Conservation (phyloP, 2,329 filamentous ascomycete species). For the Trichoderma sp. region DNA sequence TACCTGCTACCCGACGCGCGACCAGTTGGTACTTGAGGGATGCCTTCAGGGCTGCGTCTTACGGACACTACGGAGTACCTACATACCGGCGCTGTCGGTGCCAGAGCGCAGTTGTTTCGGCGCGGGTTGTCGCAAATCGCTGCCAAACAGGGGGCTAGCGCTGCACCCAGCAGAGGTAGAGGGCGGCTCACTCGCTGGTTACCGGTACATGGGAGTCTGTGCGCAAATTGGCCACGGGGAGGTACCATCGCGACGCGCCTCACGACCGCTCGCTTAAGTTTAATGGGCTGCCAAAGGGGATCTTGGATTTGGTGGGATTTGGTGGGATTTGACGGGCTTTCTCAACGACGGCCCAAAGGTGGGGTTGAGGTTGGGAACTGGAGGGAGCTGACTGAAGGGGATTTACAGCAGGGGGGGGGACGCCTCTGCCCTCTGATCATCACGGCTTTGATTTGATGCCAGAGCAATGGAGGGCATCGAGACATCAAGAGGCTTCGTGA, state of each 20-base stretch:
- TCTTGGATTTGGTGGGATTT: background rate
- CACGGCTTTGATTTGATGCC: background rate
- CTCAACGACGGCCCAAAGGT: background rate
- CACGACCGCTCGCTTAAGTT: background rate
- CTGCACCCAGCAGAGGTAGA: background rate
- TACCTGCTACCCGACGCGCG: background rate
- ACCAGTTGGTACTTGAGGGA: background rate
- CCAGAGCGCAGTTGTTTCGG: background rate
- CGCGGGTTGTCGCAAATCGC: background rate
- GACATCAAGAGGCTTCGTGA: background rate
- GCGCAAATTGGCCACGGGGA: background rate
- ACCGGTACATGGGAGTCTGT: background rate
- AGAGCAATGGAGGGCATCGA: background rate
- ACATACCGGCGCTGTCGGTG: background rate
- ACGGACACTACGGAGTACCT: background rate
- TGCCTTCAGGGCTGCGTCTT: too few relatives aligned
- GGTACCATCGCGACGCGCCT: constrained; percentile 5
- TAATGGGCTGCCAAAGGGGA: background rate
- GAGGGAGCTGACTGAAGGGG: constrained; percentile 5
- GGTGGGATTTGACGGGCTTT: background rate
- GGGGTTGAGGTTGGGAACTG: background rate
- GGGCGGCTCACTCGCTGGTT: background rate
- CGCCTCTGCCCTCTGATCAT: background rate
- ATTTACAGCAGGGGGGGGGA: background rate
- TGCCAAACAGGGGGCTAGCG: background rate